A percentile compares a stretch with the other conserved stretches of the same genome.
Evolutionary conservation across 2,329 filamentous ascomycete genomes (phyloP).

Genomic region (Madurella mycetomatis): DNA sequence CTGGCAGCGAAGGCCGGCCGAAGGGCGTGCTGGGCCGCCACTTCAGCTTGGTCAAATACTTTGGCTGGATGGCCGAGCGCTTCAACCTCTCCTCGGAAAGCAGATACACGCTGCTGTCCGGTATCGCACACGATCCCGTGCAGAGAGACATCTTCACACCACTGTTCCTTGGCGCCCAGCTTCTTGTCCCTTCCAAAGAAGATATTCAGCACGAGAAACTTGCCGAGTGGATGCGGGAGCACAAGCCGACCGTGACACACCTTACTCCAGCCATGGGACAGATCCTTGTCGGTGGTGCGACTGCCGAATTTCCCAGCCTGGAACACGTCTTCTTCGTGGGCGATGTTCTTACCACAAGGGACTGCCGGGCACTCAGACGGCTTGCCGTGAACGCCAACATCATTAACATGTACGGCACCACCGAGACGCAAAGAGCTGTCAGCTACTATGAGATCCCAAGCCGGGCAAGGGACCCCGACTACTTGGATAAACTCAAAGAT

Average conservation of each 20-base stretch:
- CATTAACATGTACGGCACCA: slow-evolving; percentile 85
- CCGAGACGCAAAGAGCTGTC: slow-evolving; percentile 76
- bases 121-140: slow-evolving; percentile 74
- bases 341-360: slow-evolving; percentile 79
- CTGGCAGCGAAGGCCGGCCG: slow-evolving; percentile 61
- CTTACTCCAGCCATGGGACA: slow-evolving; percentile 96
- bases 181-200: slow-evolving; percentile 75
- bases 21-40: slow-evolving; percentile 88
- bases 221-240: slow-evolving; percentile 80
- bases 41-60: slow-evolving; percentile 81
- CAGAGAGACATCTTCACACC: slow-evolving; percentile 83
- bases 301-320: slow-evolving; percentile 70
- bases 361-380: slow-evolving; percentile 71
- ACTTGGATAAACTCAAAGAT: slow-evolving; percentile 50
- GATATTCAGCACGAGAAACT: slow-evolving; percentile 83
- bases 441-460: slow-evolving; percentile 77
- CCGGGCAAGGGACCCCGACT: slow-evolving; percentile 53
- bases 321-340: slow-evolving; percentile 85
- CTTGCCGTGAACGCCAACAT: slow-evolving; percentile 72
- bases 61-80: slow-evolving; percentile 84
- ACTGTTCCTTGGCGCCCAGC: slow-evolving; percentile 74
- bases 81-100: slow-evolving; percentile 71
- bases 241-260: slow-evolving; percentile 74
- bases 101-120: slow-evolving; percentile 76
- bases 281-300: slow-evolving; percentile 82